These are phyloP conservation scores for Dryadomyces quercivorus DNA, from an alignment of 2,329 filamentous ascomycete genomes.

Conservation along the genomic window DNA sequence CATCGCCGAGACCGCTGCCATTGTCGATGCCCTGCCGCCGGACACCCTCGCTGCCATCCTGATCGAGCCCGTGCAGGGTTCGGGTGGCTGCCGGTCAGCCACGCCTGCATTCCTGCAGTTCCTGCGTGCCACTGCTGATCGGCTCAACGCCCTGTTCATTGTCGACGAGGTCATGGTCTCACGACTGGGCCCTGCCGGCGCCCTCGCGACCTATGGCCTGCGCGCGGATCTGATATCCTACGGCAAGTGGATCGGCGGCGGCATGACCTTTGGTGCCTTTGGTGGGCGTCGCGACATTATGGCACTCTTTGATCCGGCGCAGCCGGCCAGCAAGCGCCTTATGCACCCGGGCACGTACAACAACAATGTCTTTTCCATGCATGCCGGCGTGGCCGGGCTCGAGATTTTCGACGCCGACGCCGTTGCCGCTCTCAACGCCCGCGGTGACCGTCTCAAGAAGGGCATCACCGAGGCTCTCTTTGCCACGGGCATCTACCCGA, in stretches of 20 bases:
- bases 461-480: constrained; percentile 17
- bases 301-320: constrained; percentile 50
- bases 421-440: constrained; percentile 18
- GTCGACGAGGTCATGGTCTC: constrained; percentile 64
- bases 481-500: constrained; percentile 17
- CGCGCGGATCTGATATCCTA: constrained; percentile 44
- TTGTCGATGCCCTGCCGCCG: constrained; percentile 26
- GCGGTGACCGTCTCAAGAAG: constrained; percentile 18
- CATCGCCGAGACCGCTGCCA: constrained; percentile 27
- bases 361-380: constrained; percentile 48
- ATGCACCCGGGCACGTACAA: constrained; percentile 50
- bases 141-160: constrained; percentile 35
- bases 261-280: constrained; percentile 46
- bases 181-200: constrained; percentile 37
- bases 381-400: constrained; percentile 33
- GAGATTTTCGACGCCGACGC: constrained; percentile 22
- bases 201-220: constrained; percentile 44
- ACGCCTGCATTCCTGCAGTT: constrained; percentile 33
- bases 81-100: constrained; percentile 42
- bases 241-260: constrained; percentile 47
- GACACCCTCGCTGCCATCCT: constrained; percentile 45
- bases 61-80: constrained; percentile 52
- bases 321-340: constrained; percentile 40
- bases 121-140: constrained; percentile 6
- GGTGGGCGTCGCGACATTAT: constrained; percentile 54